Evolutionary conservation across 352 stramenopile genomes (phyloP).

Genomic region (Phytopythium sindhum): DNA sequence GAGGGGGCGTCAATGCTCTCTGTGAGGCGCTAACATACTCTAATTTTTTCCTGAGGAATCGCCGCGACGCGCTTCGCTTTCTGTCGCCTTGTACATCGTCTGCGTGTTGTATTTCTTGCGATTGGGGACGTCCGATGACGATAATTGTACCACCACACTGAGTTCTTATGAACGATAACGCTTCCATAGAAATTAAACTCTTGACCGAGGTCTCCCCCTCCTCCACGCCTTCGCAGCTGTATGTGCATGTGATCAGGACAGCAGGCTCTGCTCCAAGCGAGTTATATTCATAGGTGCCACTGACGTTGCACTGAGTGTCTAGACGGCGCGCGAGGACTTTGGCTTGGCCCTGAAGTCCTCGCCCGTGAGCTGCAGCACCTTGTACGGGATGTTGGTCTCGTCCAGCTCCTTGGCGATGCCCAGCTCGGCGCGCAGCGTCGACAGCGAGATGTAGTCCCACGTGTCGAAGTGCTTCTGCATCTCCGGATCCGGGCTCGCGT

Average conservation of each 20-base stretch:
- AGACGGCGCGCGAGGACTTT: conserved; percentile 25
- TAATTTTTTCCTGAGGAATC: conserved; percentile 88
- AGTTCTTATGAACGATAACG: conserved; percentile 61
- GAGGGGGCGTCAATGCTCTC: conserved; percentile 25
- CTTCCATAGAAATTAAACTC: conserved; percentile 69
- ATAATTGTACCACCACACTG: conserved; percentile 76
- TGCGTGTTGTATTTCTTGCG: conserved; percentile 7
- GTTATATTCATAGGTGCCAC: background rate
- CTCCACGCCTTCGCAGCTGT: background rate
- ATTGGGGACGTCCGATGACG: conserved; percentile 39
- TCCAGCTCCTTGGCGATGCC: conserved; percentile 81
- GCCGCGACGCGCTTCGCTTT: conserved; percentile 4
- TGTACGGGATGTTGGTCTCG: conserved; percentile 86
- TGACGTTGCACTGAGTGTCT: background rate
- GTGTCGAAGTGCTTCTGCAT: conserved; percentile 85
- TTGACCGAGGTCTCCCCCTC: conserved; percentile 46
- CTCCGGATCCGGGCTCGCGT: conserved; percentile 61
- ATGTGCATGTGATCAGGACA: background rate
- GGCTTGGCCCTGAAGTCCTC: conserved; percentile 50
- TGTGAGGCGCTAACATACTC: conserved; percentile 62
- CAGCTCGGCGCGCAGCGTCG: conserved; percentile 74
- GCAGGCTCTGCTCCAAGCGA: background rate
- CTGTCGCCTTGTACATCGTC: background rate
- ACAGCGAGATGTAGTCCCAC: conserved; percentile 87
- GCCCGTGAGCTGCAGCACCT: conserved; percentile 76